Evolutionary conservation across 2,329 filamentous ascomycete species (phyloP).

Genomic region (Sporothrix inflata): DNA sequence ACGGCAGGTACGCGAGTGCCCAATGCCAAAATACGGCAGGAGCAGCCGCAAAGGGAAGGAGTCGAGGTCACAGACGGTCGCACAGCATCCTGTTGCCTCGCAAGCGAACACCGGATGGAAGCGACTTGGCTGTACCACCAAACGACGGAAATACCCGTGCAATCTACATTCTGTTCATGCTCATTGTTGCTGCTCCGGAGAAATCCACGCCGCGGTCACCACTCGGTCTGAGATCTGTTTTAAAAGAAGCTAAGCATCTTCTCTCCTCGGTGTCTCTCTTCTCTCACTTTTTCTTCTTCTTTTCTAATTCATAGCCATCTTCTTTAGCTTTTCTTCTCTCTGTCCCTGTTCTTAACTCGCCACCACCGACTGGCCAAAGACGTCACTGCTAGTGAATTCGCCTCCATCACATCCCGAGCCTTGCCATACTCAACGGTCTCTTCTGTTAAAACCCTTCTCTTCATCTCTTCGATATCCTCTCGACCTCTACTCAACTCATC

Average conservation of each 20-base stretch:
- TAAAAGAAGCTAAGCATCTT: background rate
- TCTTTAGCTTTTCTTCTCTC: background rate
- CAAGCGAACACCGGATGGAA: slow-evolving; percentile 11
- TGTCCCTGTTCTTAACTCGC: background rate
- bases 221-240: background rate
- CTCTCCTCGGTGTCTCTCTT: background rate
- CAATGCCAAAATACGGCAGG: background rate
- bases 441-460: background rate
- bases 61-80: background rate
- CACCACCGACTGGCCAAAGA: background rate
- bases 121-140: slow-evolving; percentile 23
- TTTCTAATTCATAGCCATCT: background rate
- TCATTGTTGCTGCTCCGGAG: background rate
- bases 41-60: background rate
- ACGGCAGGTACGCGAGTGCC: background rate
- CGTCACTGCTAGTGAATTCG: slow-evolving; percentile 1
- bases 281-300: background rate
- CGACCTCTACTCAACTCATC: background rate
- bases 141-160: background rate
- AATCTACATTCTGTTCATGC: background rate
- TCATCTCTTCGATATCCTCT: background rate
- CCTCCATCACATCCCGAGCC: background rate
- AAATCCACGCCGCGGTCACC: background rate
- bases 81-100: background rate
- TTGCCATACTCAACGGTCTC: background rate